Evolutionary conservation across 257 asterid genomes (phyloP).

Genomic region (Fraxinus quadrangulata): DNA sequence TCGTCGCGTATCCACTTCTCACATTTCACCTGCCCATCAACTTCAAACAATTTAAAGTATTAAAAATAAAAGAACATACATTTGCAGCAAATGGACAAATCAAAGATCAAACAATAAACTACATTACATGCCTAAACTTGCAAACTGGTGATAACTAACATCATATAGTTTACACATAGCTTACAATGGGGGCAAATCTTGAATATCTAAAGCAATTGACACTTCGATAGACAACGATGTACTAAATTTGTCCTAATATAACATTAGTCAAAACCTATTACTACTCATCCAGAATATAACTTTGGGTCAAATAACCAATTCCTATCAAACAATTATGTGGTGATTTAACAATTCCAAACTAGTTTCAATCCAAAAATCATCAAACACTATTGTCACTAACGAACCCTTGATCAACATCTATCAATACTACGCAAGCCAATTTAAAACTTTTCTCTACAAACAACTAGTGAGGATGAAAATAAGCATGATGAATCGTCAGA

Average conservation of each 20-base stretch:
- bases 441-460: not conserved
- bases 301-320: not conserved
- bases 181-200: not conserved
- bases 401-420: conserved; percentile 19
- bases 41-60: conserved; percentile 46
- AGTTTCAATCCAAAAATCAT: not conserved
- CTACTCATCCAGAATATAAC: conserved; percentile 12
- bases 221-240: not conserved
- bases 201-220: conserved; percentile 11
- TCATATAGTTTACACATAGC: not conserved
- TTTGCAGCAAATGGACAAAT: conserved; percentile 22
- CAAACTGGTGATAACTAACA: conserved; percentile 15
- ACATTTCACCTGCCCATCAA: conserved; percentile 91
- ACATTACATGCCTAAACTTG: conserved; percentile 10
- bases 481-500: not conserved
- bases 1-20: conserved; percentile 96
- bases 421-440: conserved; percentile 19
- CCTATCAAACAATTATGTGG: not conserved
- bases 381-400: conserved; percentile 4
- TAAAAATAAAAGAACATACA: conserved; percentile 14
- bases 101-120: not conserved
- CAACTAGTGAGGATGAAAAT: conserved; percentile 21
- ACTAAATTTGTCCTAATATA: conserved; percentile 1
- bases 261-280: not conserved
- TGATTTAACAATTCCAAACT: not conserved